A percentile compares a stretch with the other conserved stretches of the same genome.
Conservation (phyloP, 2,329 filamentous ascomycete species). For the Alternaria gaisen region DNA sequence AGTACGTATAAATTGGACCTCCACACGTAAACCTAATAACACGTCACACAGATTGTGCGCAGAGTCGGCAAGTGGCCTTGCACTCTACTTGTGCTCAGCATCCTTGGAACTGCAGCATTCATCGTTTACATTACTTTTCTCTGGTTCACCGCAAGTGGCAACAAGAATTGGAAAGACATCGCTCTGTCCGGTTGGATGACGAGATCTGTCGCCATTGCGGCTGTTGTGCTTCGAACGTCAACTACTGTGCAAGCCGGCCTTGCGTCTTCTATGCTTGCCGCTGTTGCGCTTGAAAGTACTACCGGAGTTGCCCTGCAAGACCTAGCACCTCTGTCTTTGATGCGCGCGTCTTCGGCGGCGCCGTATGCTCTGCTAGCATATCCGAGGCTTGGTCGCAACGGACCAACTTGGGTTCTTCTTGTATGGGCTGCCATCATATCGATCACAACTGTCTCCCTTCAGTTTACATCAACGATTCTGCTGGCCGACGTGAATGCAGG, state of each 20-base stretch:
- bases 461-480: neutral
- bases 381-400: neutral
- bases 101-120: neutral
- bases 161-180: neutral
- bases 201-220: neutral
- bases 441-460: neutral
- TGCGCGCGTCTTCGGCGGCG: neutral
- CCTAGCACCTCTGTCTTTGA: neutral
- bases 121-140: neutral
- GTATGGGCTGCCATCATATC: neutral
- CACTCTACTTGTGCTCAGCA: neutral
- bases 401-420: neutral
- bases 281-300: neutral
- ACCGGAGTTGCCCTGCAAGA: neutral
- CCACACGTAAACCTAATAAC: rapidly evolving
- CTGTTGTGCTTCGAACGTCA: neutral
- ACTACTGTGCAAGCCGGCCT: neutral
- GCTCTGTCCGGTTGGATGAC: neutral
- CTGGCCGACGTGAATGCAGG: neutral
- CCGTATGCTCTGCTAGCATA: neutral
- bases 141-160: neutral
- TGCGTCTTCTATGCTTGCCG: neutral
- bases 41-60: no score
- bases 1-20: no score
- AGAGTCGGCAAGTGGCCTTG: neutral